Base-by-base conservation (phyloP, 495 filamentous ascomycete species). In the Xylona heveae region DNA sequence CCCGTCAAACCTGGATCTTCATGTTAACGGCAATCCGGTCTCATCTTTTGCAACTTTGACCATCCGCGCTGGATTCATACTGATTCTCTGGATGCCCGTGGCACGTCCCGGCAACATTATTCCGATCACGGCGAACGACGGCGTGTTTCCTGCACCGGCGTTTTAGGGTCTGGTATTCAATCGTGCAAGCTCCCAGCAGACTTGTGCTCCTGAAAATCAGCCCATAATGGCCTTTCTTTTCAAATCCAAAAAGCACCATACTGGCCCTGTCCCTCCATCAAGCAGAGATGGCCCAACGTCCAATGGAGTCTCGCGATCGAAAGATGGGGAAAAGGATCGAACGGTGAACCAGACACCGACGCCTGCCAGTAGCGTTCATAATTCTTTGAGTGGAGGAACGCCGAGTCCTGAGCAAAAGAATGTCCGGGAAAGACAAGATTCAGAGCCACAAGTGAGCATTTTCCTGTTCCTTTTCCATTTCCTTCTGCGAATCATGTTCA, bases 141-240 rank as follows among this genome's bases (percentile, higher is more conserved):
- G n/a, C n/a, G n/a, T n/a, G n/a, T n/a, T n/a, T n/a, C n/a, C n/a
- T n/a, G n/a, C n/a, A n/a, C n/a, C n/a, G n/a, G n/a, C n/a, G n/a
- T n/a, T n/a, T n/a, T n/a, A n/a, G n/a, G n/a, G n/a, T n/a, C n/a
- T n/a, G n/a, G n/a, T n/a, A n/a, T n/a, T n/a, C n/a, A n/a, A n/a
- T n/a, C n/a, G n/a, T n/a, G n/a, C n/a, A n/a, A n/a, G n/a, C n/a
- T n/a, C n/a, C n/a, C n/a, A n/a, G n/a, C n/a, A n/a, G n/a, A 25
- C 7, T 13, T 25, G 23, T 37, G 27, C 42, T 44, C 25, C 38
- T 41, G 40, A 48, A 35, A 38, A 39, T 37, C 13, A 13, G 35
- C 21, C 30, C 53, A 53, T 47, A 47, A 78, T 78, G 73, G 68
- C 70, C 35, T 78, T 77, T 50, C 61, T 78, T 38, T 76, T 76